Evolutionary conservation across 2,329 filamentous ascomycete species (phyloP).

Genomic region (Fusarium falciforme): DNA sequence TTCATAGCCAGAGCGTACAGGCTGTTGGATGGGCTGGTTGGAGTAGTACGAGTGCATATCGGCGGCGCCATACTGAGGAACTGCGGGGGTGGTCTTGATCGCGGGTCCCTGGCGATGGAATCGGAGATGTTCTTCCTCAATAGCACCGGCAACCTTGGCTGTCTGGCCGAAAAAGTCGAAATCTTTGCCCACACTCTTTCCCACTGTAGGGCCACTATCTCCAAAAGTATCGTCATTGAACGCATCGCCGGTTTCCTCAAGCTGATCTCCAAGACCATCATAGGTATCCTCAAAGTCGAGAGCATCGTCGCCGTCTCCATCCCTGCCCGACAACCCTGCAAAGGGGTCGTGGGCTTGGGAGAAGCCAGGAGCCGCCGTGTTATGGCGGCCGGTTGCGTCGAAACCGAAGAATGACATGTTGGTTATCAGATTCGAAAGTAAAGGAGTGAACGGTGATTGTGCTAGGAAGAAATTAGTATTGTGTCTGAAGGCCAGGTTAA

Average conservation of each 20-base stretch:
- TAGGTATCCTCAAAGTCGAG: slow-evolving; percentile 96
- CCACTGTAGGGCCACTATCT: slow-evolving; percentile 50
- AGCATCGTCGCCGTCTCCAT: slow-evolving; percentile 68
- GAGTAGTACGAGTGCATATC: slow-evolving; percentile 45
- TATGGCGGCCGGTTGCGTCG: slow-evolving; percentile 74
- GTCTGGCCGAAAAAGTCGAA: slow-evolving; percentile 98
- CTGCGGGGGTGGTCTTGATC: slow-evolving; percentile 48
- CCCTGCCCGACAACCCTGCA: slow-evolving; percentile 77
- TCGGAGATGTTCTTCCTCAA: slow-evolving; percentile 90
- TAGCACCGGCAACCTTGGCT: slow-evolving; percentile 84
- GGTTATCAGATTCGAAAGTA: slow-evolving; percentile 30
- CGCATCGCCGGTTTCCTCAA: slow-evolving; percentile 91
- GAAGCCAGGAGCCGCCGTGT: slow-evolving; percentile 80
- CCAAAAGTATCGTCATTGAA: slow-evolving; percentile 98
- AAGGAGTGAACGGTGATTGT: slow-evolving; percentile 35
- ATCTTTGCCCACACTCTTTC: slow-evolving; percentile 80
- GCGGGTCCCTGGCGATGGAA: slow-evolving; percentile 80
- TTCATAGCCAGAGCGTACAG: slow-evolving; percentile 86
- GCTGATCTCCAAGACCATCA: slow-evolving; percentile 89
- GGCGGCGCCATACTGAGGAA: slow-evolving; percentile 56
- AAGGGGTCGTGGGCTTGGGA: slow-evolving; percentile 88
- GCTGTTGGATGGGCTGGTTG: slow-evolving; percentile 57
- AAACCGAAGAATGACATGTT: slow-evolving; percentile 94
- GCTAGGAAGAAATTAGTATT: slow-evolving; percentile 40
- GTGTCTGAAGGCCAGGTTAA: slow-evolving; percentile 16